Evolutionary conservation across 179 eudicot genomes (phyloP).

Genomic region (Camellia oleifera): DNA sequence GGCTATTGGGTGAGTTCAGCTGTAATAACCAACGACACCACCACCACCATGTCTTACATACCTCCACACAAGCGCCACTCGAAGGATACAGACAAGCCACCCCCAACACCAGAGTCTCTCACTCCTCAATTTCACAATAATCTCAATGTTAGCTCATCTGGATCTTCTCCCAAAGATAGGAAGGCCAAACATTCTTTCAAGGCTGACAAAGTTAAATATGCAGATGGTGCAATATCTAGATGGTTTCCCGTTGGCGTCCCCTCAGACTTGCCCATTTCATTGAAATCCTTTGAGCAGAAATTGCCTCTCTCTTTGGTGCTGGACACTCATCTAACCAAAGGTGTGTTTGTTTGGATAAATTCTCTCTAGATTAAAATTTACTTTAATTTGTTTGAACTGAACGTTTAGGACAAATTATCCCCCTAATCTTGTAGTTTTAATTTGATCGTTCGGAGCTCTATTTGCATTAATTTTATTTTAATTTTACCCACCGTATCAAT

Average conservation of each 20-base stretch:
- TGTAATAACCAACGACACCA: not conserved
- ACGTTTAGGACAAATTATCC: no score
- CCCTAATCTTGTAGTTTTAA: no score
- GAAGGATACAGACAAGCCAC: not conserved
- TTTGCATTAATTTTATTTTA: no score
- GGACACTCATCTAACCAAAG: slow-evolving; percentile 3
- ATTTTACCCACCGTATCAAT: no score
- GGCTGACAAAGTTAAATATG: slow-evolving; percentile 1
- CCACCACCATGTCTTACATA: slow-evolving; percentile 6
- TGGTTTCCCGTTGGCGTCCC: slow-evolving; percentile 19
- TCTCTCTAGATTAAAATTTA: not conserved
- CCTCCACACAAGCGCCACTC: slow-evolving; percentile 27
- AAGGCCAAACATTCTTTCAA: slow-evolving; percentile 2
- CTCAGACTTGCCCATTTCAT: not conserved
- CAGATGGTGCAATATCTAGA: slow-evolving; percentile 1
- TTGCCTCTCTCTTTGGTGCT: slow-evolving; percentile 16
- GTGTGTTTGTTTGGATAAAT: not conserved
- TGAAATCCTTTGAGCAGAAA: slow-evolving; percentile 2
- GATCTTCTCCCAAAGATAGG: not conserved
- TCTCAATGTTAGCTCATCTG: slow-evolving; percentile 4
- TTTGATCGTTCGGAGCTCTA: no score
- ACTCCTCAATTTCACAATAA: slow-evolving; percentile 10
- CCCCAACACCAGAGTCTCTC: slow-evolving; percentile 17
- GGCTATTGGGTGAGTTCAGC: not conserved
- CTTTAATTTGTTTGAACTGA: not conserved